These are phyloP conservation scores for Phytophthora capsici DNA, from an alignment of 352 stramenopile genomes.

Conservation along the genomic window DNA sequence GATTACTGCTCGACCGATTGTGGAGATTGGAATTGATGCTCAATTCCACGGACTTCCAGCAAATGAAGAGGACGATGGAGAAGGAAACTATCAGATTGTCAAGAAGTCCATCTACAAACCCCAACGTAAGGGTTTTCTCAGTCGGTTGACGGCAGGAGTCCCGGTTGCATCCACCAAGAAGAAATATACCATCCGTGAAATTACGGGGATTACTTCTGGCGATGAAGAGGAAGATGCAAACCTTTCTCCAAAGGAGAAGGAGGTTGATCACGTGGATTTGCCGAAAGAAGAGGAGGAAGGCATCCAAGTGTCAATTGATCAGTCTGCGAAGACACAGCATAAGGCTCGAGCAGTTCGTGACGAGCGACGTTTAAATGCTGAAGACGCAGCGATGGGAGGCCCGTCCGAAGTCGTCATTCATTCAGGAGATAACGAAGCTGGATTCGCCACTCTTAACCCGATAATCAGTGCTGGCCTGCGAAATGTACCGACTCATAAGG, in stretches of 20 bases:
- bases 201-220: conserved; percentile 25
- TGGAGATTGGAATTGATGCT: conserved; percentile 4
- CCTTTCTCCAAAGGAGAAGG: conserved; percentile 6
- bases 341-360: conserved; percentile 1
- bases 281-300: conserved; percentile 51
- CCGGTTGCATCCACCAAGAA: conserved; percentile 20
- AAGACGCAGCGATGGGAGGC: conserved; percentile 36
- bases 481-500: conserved; percentile 26
- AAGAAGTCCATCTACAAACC: conserved; percentile 79
- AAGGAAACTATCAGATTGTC: conserved; percentile 47
- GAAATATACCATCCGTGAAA: conserved; percentile 29
- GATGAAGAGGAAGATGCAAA: conserved; percentile 18
- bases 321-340: background rate
- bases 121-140: conserved; percentile 43
- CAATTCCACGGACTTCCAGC: conserved; percentile 38
- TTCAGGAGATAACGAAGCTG: conserved; percentile 68
- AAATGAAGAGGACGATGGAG: conserved; percentile 22
- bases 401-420: conserved; percentile 77
- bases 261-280: conserved; percentile 19
- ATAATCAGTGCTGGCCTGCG: conserved; percentile 45
- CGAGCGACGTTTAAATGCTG: conserved; percentile 19
- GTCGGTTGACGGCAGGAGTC: conserved; percentile 26
- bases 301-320: conserved; percentile 61
- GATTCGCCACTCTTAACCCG: conserved; percentile 74
- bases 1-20: background rate